Percentiles rank a stretch among this genome's conserved stretches.
These are phyloP conservation scores for Entonaema liquescens DNA, from an alignment of 495 filamentous ascomycete species.

Conservation along the genomic window DNA sequence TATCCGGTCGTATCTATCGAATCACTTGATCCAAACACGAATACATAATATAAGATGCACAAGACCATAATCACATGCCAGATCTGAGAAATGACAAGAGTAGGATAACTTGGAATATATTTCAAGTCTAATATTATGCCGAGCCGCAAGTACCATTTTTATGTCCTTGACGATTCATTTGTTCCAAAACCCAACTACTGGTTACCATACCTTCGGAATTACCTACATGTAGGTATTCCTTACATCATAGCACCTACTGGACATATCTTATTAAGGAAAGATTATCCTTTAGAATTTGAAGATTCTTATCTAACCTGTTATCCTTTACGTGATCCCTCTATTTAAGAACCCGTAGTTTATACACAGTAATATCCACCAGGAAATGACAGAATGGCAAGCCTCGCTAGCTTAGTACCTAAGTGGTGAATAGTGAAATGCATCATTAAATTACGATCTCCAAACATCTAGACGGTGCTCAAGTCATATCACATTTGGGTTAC, in stretches of 20 bases:
- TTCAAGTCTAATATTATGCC: no score
- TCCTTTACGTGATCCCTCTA: neutral
- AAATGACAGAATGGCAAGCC: neutral
- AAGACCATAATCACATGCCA: conserved; percentile 37
- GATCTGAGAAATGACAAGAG: conserved; percentile 31
- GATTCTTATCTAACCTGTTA: no score
- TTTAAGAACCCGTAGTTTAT: neutral
- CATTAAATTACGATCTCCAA: neutral
- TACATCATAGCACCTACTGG: no score
- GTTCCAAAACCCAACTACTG: neutral
- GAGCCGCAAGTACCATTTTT: neutral
- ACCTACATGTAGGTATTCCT: neutral
- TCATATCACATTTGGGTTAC: neutral
- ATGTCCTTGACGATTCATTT: neutral
- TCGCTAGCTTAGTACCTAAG: neutral
- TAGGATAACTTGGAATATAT: no score
- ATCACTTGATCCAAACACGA: conserved; percentile 12
- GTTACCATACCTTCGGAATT: no score
- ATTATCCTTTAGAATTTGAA: no score
- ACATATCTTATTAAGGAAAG: no score
- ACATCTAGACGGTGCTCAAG: neutral
- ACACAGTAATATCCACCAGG: neutral
- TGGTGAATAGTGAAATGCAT: neutral
- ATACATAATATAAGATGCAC: conserved; percentile 1
- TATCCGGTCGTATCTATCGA: neutral